Evolutionary conservation across 2,329 filamentous ascomycete species (phyloP).

Genomic region (Aspergillus arachidicola): DNA sequence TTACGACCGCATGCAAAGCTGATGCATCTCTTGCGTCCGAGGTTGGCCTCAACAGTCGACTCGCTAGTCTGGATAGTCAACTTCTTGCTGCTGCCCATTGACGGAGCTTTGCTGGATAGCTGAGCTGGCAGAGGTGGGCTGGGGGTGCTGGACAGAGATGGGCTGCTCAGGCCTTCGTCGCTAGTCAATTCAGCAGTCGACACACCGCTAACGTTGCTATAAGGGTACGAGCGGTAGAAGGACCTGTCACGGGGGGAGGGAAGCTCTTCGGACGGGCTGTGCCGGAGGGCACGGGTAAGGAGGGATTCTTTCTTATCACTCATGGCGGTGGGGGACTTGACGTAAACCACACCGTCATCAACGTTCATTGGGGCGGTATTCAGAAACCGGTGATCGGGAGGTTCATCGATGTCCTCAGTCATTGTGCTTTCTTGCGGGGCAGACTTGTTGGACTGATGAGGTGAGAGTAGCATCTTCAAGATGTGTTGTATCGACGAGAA

Average conservation of each 20-base stretch:
- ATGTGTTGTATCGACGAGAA: constrained; percentile 44
- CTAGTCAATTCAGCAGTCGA: constrained; percentile 94
- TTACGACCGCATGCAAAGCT: constrained; percentile 84
- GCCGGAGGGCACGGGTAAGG: constrained; percentile 80
- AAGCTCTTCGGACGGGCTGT: constrained; percentile 46
- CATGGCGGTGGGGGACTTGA: constrained; percentile 51
- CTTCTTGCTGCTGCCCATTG: constrained; percentile 22
- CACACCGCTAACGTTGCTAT: constrained; percentile 76
- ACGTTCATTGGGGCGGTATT: constrained; percentile 33
- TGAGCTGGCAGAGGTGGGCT: constrained; percentile 73
- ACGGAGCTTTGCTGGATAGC: constrained; percentile 30
- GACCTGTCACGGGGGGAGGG: constrained; percentile 45
- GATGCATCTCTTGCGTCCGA: constrained; percentile 83
- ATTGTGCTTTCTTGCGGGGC: constrained; percentile 62
- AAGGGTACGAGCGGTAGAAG: constrained; percentile 61
- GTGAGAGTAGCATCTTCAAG: constrained; percentile 49
- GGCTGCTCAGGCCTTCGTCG: constrained; percentile 87
- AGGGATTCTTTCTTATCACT: constrained; percentile 73
- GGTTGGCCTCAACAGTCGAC: constrained; percentile 61
- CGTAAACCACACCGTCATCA: constrained; percentile 41
- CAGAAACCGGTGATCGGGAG: constrained; percentile 63
- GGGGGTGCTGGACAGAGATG: constrained; percentile 81
- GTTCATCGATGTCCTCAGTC: constrained; percentile 80
- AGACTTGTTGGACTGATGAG: constrained; percentile 42
- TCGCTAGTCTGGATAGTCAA: constrained; percentile 48